Evolutionary conservation across 148 eudicot species (phyloP).

Genomic region (Chenopodium album): DNA sequence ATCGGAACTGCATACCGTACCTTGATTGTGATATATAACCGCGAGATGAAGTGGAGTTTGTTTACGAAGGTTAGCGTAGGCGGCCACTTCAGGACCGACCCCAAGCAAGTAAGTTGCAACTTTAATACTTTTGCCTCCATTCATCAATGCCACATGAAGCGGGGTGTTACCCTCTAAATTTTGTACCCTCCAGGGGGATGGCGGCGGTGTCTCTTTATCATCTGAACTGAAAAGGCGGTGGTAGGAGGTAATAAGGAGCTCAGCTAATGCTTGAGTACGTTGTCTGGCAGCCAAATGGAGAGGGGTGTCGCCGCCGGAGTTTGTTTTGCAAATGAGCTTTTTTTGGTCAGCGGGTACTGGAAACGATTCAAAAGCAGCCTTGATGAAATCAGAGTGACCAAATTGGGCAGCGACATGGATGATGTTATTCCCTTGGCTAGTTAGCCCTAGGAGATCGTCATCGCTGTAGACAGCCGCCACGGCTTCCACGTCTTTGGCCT

Average conservation of each 20-base stretch:
- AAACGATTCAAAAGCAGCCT: no score
- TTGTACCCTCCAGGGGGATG: neutral
- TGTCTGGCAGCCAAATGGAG: neutral
- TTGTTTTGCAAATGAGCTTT: no score
- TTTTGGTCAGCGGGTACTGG: no score
- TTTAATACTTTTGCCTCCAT: neutral
- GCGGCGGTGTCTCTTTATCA: no score
- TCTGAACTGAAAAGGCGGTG: no score
- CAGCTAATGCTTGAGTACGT: neutral
- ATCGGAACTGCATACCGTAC: neutral
- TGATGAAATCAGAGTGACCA: neutral
- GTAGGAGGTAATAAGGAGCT: neutral
- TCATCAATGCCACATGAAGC: neutral
- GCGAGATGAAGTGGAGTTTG: neutral
- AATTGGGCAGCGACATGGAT: neutral
- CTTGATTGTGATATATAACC: neutral
- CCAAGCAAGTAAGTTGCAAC: neutral
- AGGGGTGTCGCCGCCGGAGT: neutral
- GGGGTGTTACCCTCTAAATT: neutral
- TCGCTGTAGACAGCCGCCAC: neutral
- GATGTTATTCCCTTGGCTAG: neutral
- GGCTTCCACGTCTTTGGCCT: neutral
- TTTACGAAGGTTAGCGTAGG: neutral
- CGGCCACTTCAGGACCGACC: neutral
- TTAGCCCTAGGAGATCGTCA: neutral